A percentile compares a stretch with the other conserved stretches of the same genome.
Conservation (phyloP, 192 early-diverging fungal genomes). For the Cetraspora pellucida region DNA sequence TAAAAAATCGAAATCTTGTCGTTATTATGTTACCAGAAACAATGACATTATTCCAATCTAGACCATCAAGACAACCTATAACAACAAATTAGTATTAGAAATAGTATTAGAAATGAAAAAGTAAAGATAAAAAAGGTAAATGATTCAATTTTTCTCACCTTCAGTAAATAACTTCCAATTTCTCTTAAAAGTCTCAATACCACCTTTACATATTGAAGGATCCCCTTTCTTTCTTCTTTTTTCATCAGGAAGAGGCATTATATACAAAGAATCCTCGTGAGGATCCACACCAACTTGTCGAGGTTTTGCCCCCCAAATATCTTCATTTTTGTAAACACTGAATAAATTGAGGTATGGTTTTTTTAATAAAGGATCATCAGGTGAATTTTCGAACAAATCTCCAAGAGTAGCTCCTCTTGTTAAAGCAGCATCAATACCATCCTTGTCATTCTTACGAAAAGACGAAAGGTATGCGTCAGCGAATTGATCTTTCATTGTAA, state of each 20-base stretch:
- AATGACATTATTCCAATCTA: slow-evolving; percentile 21
- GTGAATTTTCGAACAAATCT: background rate
- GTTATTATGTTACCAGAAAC: slow-evolving; percentile 4
- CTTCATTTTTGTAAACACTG: slow-evolving; percentile 13
- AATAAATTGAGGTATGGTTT: slow-evolving; percentile 14
- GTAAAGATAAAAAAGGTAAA: background rate
- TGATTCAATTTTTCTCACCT: background rate
- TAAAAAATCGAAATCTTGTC: background rate
- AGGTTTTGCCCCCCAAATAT: background rate
- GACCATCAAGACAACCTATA: slow-evolving; percentile 1
- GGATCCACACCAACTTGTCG: background rate
- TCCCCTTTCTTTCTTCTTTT: background rate
- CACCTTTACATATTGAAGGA: background rate
- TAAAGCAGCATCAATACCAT: background rate
- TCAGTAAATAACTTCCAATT: slow-evolving; percentile 26
- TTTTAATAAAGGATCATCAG: background rate
- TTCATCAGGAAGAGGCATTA: slow-evolving; percentile 7
- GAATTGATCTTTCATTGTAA: background rate
- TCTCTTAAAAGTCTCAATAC: background rate
- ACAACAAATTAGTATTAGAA: background rate
- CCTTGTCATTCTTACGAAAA: background rate
- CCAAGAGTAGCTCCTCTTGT: background rate
- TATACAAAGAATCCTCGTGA: background rate
- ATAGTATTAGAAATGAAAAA: background rate
- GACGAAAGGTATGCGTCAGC: background rate